Conservation (phyloP, 116 monocot genomes). For the Phalaenopsis hybrid region DNA sequence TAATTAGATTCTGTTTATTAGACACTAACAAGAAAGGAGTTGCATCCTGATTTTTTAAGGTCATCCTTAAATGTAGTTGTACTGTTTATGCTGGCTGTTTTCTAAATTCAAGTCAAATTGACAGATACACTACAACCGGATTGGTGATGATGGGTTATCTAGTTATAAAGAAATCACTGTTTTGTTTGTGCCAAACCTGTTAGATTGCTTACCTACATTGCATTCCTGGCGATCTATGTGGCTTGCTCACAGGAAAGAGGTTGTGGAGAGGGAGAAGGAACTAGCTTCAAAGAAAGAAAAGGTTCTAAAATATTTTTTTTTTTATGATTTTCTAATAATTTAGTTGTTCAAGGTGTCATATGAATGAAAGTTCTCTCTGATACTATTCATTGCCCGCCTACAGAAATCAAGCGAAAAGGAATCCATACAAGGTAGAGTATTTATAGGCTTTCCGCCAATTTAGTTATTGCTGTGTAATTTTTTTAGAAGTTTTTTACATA, state of each 20-base stretch:
- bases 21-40: not conserved
- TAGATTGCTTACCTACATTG: conserved; percentile 67
- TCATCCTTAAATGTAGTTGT: not conserved
- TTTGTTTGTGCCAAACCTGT: conserved; percentile 77
- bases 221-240: conserved; percentile 71
- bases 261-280: conserved; percentile 35
- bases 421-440: conserved; percentile 32
- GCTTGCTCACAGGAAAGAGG: conserved; percentile 41
- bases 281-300: conserved; percentile 45
- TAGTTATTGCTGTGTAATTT: not conserved
- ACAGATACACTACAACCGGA: conserved; percentile 89
- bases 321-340: not conserved
- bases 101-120: conserved; percentile 10
- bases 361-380: conserved; percentile 1
- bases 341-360: not conserved
- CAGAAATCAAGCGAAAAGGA: conserved; percentile 50
- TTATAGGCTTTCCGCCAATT: not conserved
- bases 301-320: conserved; percentile 21
- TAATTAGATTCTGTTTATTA: not conserved
- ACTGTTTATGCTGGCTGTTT: not conserved
- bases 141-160: conserved; percentile 68
- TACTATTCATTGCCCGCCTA: conserved; percentile 9
- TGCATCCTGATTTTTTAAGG: not conserved
- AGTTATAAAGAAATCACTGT: conserved; percentile 93
- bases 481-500: not conserved